Evolutionary conservation across 2,329 filamentous ascomycete species (phyloP), one percentile per base, ranked within the genome.

Genomic region (Neonectria neomacrospora): DNA sequence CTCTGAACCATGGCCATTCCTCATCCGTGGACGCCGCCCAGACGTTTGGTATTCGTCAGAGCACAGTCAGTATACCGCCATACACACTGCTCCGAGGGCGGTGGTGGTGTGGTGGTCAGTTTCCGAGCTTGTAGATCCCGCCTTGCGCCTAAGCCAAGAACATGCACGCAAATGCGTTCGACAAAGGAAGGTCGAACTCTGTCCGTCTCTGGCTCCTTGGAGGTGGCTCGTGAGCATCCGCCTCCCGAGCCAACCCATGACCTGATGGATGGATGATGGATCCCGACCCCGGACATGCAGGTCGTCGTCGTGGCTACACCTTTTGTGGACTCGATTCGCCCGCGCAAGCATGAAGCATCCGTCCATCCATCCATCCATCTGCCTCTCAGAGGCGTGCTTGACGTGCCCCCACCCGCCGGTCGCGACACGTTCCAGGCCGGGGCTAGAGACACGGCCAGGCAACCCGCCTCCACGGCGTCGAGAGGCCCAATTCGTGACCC

Each of bases 1-100:
- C 67, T 73, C 60, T 66, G 64, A 66, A 69, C 64, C 68, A 68
- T 65, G 68, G 56, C 34, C 56, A 47, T 52, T 50, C 54, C 48
- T 39, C 52, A 51, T 61, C 22, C 52, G 58, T 61, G 37, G 52
- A 41, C 58, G 48, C 52, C 34, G 59, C 48, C 59, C 54, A 42
- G 47, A 23, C 23, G 54, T 26, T 28, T 62, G 59, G 59, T 57
- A 16, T 41, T 41, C n/a, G 37, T n/a, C 9, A 18, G 37, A 18
- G 37, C 7, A 18, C 34, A 39, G 34, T 12, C 37, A 39, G n/a
- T n/a, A 20, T 20, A 20, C 44, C 9, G 42, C 51, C 37, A 26
- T 60, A 44, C 30, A 42, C 42, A 54, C n/a, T 55, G 50, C 8
- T 60, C 42, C 22, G 42, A 50, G 37, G 34, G 32, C 55, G 58